Percentiles rank a stretch among this genome's conserved stretches.
Evolutionary conservation across 257 asterid species (phyloP).

Genomic region (Nicotiana tabacum): DNA sequence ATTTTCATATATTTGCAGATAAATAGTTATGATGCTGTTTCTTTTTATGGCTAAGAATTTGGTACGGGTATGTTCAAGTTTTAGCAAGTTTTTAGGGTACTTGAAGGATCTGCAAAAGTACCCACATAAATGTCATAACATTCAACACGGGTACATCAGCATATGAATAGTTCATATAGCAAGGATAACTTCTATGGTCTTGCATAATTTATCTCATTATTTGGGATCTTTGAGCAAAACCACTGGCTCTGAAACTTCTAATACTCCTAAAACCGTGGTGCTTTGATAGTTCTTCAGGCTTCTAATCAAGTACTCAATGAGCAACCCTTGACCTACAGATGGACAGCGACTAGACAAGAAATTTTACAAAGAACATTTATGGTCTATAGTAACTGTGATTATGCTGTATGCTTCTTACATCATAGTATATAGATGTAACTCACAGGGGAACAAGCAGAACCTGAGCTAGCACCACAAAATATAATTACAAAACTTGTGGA

Average conservation of each 20-base stretch:
- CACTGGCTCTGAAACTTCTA: background rate
- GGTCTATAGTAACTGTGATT: background rate
- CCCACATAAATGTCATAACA: background rate
- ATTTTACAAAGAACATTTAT: background rate
- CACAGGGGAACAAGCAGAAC: background rate
- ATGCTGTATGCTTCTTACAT: background rate
- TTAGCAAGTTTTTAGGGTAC: background rate
- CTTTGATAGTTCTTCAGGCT: background rate
- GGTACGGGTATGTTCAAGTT: background rate
- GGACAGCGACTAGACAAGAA: background rate
- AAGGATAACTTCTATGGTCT: background rate
- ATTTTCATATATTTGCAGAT: background rate
- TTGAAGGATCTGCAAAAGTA: background rate
- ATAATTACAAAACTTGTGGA: background rate
- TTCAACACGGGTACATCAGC: background rate
- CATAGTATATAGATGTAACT: background rate
- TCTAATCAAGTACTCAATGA: background rate
- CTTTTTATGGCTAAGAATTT: background rate
- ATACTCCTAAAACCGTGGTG: background rate
- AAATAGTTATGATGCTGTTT: background rate
- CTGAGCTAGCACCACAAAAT: background rate
- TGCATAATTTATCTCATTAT: background rate
- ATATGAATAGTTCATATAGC: background rate
- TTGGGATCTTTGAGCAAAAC: background rate
- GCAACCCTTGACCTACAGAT: background rate